A percentile compares a stretch with the other conserved stretches of the same genome.
Evolutionary conservation across 371 early-diverging fungal genomes (phyloP).

Genomic region (Circinella umbellata): DNA sequence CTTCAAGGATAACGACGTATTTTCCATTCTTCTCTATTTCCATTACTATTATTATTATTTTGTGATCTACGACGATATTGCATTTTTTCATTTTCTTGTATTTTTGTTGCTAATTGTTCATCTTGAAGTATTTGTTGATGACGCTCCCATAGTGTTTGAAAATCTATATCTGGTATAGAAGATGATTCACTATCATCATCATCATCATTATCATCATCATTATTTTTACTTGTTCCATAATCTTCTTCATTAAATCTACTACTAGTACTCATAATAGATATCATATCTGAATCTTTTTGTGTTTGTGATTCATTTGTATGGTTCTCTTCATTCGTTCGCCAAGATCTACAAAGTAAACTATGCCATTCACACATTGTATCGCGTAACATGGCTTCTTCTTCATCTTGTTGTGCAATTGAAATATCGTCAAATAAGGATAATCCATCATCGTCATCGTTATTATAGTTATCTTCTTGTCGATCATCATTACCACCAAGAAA

Average conservation of each 20-base stretch:
- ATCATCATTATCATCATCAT: background rate
- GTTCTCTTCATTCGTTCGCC: constrained; percentile 24
- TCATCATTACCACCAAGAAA: background rate
- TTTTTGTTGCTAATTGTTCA: constrained; percentile 1
- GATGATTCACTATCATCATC: background rate
- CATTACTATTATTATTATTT: background rate
- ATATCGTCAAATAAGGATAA: constrained; percentile 9
- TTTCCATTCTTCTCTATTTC: constrained; percentile 14
- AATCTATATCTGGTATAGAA: background rate
- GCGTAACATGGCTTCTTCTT: background rate
- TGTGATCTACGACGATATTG: background rate
- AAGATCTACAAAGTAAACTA: constrained; percentile 36
- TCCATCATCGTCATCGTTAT: constrained; percentile 7
- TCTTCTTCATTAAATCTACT: constrained; percentile 22
- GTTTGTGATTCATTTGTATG: background rate
- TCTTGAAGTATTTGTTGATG: constrained; percentile 10
- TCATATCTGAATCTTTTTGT: constrained; percentile 11
- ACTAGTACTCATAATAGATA: constrained; percentile 10
- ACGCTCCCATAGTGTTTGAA: background rate
- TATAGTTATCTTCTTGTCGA: background rate
- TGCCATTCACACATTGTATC: constrained; percentile 2
- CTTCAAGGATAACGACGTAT: constrained; percentile 2
- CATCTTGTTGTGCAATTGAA: constrained; percentile 3
- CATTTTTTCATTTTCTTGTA: constrained; percentile 1
- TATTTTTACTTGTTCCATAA: background rate